A percentile compares a stretch with the other conserved stretches of the same genome.
phyloP scores from a whole-genome alignment of 495 filamentous ascomycete genomes.

The Pseudevernia furfuracea region DNA sequence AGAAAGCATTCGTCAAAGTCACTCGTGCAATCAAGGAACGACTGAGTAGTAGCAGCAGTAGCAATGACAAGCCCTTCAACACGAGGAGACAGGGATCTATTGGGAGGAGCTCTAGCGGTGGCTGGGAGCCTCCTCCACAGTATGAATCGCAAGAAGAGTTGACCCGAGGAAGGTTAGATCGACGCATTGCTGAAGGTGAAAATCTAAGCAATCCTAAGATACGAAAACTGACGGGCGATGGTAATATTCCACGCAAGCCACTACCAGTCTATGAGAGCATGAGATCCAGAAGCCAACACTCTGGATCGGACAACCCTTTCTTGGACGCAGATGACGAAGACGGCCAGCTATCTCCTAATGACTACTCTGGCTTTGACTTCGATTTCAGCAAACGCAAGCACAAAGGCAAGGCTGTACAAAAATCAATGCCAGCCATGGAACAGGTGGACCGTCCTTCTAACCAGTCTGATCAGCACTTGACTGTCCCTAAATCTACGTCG shows the following conservation, averaged over 20 bases:
- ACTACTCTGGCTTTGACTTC: slow-evolving; percentile 21
- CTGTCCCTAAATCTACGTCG: neutral
- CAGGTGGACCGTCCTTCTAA: slow-evolving; percentile 5
- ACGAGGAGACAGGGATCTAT: slow-evolving; percentile 1
- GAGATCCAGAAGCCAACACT: slow-evolving; percentile 18
- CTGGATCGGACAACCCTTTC: slow-evolving; percentile 30
- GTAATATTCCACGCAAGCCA: slow-evolving; percentile 17
- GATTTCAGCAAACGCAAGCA: slow-evolving; percentile 18
- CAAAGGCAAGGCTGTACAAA: slow-evolving; percentile 3
- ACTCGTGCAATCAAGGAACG: slow-evolving; percentile 21
- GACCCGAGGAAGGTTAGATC: slow-evolving; percentile 8
- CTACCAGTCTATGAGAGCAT: slow-evolving; percentile 29
- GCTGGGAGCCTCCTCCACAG: slow-evolving; percentile 9
- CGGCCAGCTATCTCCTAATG: neutral
- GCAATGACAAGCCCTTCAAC: slow-evolving; percentile 7
- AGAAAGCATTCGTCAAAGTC: slow-evolving; percentile 20
- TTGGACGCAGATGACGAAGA: slow-evolving; percentile 23
- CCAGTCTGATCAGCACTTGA: neutral
- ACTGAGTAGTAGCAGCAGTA: slow-evolving; percentile 18
- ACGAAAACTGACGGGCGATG: slow-evolving; percentile 19
- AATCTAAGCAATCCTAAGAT: slow-evolving; percentile 25
- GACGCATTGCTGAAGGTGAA: slow-evolving; percentile 22
- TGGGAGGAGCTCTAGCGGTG: slow-evolving; percentile 8
- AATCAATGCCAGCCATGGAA: slow-evolving; percentile 2
- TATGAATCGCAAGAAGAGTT: slow-evolving; percentile 13